Evolutionary conservation across 169 alveolate genomes (phyloP).

Genomic region (Plasmodium chabaudi): DNA sequence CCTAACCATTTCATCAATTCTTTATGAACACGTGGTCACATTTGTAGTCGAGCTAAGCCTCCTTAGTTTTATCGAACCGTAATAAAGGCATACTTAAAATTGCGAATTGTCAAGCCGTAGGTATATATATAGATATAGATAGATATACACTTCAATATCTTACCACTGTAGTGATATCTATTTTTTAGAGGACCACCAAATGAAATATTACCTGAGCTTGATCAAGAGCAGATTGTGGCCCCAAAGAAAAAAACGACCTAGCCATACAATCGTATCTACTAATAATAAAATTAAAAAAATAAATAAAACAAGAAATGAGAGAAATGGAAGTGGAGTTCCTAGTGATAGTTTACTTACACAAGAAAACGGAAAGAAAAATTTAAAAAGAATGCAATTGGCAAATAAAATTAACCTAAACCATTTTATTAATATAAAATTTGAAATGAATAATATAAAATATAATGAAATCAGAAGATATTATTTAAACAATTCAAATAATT

Average conservation of each 20-base stretch:
- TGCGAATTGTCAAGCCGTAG: too few species aligned
- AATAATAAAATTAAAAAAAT: too few species aligned
- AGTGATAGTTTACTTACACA: neutral
- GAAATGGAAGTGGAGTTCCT: neutral
- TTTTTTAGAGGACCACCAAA: neutral
- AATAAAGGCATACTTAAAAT: too few species aligned
- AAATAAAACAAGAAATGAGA: neutral
- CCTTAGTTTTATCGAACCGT: too few species aligned
- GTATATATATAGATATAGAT: too few species aligned
- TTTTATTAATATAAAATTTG: neutral
- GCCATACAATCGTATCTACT: too few species aligned
- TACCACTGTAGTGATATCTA: too few species aligned
- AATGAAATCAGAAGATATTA: constrained; percentile 26
- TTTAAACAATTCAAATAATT: constrained; percentile 8
- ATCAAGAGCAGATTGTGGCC: neutral
- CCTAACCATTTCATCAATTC: too few species aligned
- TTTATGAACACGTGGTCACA: too few species aligned
- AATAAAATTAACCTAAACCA: neutral
- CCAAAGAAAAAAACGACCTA: neutral
- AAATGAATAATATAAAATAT: constrained; percentile 12
- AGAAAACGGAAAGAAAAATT: neutral
- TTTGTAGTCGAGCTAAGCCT: too few species aligned
- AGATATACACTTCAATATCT: too few species aligned
- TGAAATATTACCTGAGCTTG: neutral
- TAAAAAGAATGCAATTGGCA: constrained; percentile 3